phyloP scores from a whole-genome alignment of 352 stramenopile species.

The Phytophthora colocasiae region DNA sequence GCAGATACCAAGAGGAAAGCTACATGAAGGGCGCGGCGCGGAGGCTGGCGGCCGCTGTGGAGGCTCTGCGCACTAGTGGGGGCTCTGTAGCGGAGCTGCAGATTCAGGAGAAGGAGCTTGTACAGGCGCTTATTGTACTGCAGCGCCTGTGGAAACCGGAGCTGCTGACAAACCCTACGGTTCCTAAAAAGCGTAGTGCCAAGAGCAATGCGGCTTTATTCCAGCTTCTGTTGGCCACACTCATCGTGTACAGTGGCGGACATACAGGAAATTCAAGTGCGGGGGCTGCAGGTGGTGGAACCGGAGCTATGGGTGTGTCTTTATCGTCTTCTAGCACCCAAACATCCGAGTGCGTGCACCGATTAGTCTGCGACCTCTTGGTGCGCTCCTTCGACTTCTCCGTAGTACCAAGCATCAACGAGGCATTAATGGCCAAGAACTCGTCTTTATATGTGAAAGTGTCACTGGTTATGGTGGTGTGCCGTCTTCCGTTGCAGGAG shows the following conservation, averaged over 20 bases:
- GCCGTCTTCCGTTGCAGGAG: constrained; percentile 61
- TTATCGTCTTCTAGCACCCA: constrained; percentile 50
- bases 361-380: constrained; percentile 76
- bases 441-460: constrained; percentile 73
- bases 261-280: constrained; percentile 36
- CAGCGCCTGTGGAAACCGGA: constrained; percentile 65
- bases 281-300: constrained; percentile 33
- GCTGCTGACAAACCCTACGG: constrained; percentile 27
- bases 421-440: constrained; percentile 60
- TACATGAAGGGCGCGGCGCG: constrained; percentile 51
- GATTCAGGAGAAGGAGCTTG: constrained; percentile 45
- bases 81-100: constrained; percentile 44
- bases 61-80: constrained; percentile 48
- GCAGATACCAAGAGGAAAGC: not conserved
- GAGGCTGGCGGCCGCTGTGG: constrained; percentile 54
- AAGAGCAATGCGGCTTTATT: constrained; percentile 60
- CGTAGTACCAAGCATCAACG: constrained; percentile 57
- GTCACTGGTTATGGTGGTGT: constrained; percentile 74
- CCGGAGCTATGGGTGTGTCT: constrained; percentile 54
- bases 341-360: constrained; percentile 77
- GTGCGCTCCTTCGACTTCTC: constrained; percentile 81
- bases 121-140: constrained; percentile 65
- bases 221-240: constrained; percentile 65
- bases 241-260: constrained; percentile 73
- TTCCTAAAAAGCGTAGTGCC: constrained; percentile 30